These are phyloP conservation scores for Prinsepia uniflora DNA, from an alignment of 306 rosid species.

Conservation along the genomic window DNA sequence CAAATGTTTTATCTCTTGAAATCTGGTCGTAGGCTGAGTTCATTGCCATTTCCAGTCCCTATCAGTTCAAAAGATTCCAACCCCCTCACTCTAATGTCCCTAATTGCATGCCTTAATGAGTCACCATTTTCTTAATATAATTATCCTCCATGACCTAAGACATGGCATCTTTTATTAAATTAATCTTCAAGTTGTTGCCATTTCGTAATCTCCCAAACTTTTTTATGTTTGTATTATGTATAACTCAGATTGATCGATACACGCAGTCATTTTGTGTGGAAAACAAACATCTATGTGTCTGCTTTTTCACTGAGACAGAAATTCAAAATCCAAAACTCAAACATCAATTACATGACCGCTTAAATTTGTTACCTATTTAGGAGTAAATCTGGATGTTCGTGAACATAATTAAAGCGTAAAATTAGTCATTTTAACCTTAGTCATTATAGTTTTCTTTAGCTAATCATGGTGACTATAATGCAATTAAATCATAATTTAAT, in stretches of 20 bases:
- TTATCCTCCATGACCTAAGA: slow-evolving; percentile 11
- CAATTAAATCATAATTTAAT: neutral
- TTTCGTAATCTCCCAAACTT: slow-evolving; percentile 16
- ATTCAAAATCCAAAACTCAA: neutral
- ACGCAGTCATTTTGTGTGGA: neutral
- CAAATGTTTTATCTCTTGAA: too few relatives aligned
- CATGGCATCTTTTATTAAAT: slow-evolving; percentile 10
- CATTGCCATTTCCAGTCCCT: neutral
- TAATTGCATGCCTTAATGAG: slow-evolving; percentile 1
- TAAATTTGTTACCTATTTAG: neutral
- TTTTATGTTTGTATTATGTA: neutral
- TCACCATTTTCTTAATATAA: slow-evolving; percentile 15
- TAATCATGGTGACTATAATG: slow-evolving; percentile 5
- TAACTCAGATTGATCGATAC: neutral
- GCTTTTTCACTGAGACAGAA: neutral
- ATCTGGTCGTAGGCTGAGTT: slow-evolving; percentile 12
- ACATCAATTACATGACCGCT: neutral
- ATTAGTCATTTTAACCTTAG: neutral
- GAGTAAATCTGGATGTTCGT: neutral
- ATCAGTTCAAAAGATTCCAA: neutral
- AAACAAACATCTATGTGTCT: neutral
- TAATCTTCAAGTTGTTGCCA: slow-evolving; percentile 18
- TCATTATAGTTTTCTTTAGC: neutral
- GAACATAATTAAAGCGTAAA: too few relatives aligned
- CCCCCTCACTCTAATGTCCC: neutral